Conservation (phyloP, 2,329 filamentous ascomycete genomes). For the Fusarium incarnatum region DNA sequence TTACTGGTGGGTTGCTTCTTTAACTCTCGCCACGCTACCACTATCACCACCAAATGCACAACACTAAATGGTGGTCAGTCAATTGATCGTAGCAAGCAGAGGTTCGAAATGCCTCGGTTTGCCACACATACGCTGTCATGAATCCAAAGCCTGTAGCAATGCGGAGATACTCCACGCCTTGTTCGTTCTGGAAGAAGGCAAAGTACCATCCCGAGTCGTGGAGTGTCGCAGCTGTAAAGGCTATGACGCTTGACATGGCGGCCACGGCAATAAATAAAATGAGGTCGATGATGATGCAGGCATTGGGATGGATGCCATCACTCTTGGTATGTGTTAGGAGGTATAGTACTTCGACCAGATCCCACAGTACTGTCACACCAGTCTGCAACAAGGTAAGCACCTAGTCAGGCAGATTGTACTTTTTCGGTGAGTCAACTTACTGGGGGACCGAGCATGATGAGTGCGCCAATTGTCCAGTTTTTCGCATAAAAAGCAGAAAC, state of each 20-base stretch:
- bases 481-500: neutral
- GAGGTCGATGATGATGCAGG: neutral
- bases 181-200: neutral
- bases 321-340: neutral
- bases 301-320: neutral
- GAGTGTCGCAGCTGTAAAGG: neutral
- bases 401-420: too few relatives aligned
- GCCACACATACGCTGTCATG: neutral
- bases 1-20: neutral
- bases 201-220: neutral
- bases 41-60: neutral
- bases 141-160: neutral
- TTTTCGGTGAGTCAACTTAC: neutral
- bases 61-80: neutral
- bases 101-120: accelerated
- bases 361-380: neutral
- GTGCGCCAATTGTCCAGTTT: neutral
- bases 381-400: neutral
- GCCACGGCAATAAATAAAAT: neutral
- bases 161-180: neutral
- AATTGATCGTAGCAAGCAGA: accelerated
- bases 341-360: neutral
- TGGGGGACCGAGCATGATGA: neutral
- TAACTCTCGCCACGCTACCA: neutral
- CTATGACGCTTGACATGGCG: neutral